Evolutionary conservation across 1,284 basidiomycete genomes (phyloP), one percentile per base, ranked within the genome.

Genomic region (Pisolithus thermaeus): DNA sequence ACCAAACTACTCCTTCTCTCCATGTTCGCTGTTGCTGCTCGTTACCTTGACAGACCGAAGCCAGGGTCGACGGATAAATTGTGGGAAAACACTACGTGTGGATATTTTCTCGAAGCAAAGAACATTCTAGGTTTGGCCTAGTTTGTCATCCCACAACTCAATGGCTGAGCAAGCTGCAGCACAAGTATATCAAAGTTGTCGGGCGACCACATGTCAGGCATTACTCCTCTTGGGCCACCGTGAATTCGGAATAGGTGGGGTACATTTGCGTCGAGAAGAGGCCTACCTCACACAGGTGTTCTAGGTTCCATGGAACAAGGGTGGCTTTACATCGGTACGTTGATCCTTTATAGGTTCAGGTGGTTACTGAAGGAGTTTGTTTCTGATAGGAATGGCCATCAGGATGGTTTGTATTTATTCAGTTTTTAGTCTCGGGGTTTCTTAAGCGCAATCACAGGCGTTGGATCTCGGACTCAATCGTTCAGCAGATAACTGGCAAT

Each of bases 391-490:
- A 38, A 84, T 87, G 80, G 87, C 81, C 25, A 79, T 85, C 56
- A 76, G 87, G 40, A 90, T 89, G 85, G 86, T 87, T 57, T 37
- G 68, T 61, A 32, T 16, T 4, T 16, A 41, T 38, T 20, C 35
- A 37, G 27, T 37, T 20, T 43, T 39, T 30, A n/a, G 28, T 35
- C 28, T 43, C 40, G 37, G 40, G 39, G 14, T 41, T 35, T 56
- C 48, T 43, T n/a, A 49, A 27, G 39, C 38, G 35, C 27, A 46
- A 43, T 51, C 56, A 47, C 50, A 92, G 90, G 90, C 90, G 0
- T 78, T 87, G 58, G 91, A 93, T 64, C 71, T 93, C 22, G 90
- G 90, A 22, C 72, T 93, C 53, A 90, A 92, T 63, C 85, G 87
- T 37, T 83, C 90, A 58, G 81, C 89, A 12, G 81, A 87, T 39